Evolutionary conservation across 805 yeast species (phyloP), one percentile per base, ranked within the genome.

Genomic region (Myxozyma geophila): DNA sequence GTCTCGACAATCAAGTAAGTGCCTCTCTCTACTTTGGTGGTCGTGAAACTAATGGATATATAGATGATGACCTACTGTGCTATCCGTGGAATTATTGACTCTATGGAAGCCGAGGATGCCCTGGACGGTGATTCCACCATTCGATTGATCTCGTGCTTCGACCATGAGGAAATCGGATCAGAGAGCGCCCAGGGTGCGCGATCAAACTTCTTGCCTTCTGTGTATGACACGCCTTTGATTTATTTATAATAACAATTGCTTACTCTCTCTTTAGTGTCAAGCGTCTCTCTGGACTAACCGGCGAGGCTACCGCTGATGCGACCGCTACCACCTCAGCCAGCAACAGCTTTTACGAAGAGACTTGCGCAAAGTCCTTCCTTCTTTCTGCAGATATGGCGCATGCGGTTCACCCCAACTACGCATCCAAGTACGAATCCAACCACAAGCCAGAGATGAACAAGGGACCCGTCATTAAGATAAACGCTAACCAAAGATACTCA

Each of bases 331-430:
- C 57, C 7, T 15, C 55, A n/a, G 55, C 28, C 13, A 57, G 35
- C 39, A 47, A 21, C 28, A 43, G 44, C 36, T 52, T 47, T 33
- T 56, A 59, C 41, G 68, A 64, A 21, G 71, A 72, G 63, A 73
- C 76, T 1, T 61, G 72, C 49, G 70, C 77, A 9, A 87, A 87
- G 74, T 91, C 98, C 0, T 92, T 95, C 76, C 82, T 93, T 70
- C 76, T 95, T 51, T 92, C 98, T 0, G 90, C 97, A 0, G 99
- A 93, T 75, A 95, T 92, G 86, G 97, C 98, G 1, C 99, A 93
- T 74, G 98, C 97, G 39, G 88, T 93, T 44, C 97, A 93, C 75
- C 99, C 99, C 62, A 93, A 93, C 76, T 93, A 93, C 75, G 78
- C 84, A 4, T 83, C 82, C 58, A 84, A 84, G 70, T 89, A 95